These are phyloP conservation scores for Asterophora parasitica DNA, from an alignment of 768 basidiomycete genomes.

Conservation along the genomic window DNA sequence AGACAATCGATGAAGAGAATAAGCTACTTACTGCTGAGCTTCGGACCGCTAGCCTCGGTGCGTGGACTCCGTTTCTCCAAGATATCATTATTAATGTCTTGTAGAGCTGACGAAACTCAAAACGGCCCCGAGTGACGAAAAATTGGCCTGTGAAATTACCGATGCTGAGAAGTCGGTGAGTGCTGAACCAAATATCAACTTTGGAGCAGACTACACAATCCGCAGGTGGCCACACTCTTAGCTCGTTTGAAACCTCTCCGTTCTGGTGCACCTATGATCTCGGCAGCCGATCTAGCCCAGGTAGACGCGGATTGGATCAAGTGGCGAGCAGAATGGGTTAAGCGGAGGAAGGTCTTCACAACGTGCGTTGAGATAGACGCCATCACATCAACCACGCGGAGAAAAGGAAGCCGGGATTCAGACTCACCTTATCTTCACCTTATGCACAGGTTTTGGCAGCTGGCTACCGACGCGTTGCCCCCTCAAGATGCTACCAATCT, in stretches of 20 bases:
- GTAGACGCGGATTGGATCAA: conserved; percentile 72
- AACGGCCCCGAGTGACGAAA: conserved; percentile 62
- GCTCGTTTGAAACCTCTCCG: conserved; percentile 61
- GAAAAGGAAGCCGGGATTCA: background rate
- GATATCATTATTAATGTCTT: conserved; percentile 13
- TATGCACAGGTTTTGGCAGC: conserved; percentile 66
- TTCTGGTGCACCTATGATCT: conserved; percentile 61
- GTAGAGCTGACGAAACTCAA: conserved; percentile 65
- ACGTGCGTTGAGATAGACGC: conserved; percentile 45
- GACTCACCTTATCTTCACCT: background rate
- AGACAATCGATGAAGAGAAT: conserved; percentile 54
- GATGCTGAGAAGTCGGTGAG: conserved; percentile 49
- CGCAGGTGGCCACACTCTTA: conserved; percentile 45
- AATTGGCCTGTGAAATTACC: conserved; percentile 54
- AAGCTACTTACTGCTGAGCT: conserved; percentile 46
- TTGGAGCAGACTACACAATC: background rate
- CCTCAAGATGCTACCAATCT: conserved; percentile 62
- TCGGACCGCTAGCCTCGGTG: conserved; percentile 45
- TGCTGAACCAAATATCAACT: background rate
- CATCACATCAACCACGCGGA: background rate
- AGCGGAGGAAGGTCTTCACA: conserved; percentile 70
- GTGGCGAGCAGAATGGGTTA: conserved; percentile 81
- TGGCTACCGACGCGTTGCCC: conserved; percentile 61
- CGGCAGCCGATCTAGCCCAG: conserved; percentile 61
- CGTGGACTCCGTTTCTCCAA: conserved; percentile 10